Evolutionary conservation across 148 eudicot genomes (phyloP).

Genomic region (Bassia scoparia): DNA sequence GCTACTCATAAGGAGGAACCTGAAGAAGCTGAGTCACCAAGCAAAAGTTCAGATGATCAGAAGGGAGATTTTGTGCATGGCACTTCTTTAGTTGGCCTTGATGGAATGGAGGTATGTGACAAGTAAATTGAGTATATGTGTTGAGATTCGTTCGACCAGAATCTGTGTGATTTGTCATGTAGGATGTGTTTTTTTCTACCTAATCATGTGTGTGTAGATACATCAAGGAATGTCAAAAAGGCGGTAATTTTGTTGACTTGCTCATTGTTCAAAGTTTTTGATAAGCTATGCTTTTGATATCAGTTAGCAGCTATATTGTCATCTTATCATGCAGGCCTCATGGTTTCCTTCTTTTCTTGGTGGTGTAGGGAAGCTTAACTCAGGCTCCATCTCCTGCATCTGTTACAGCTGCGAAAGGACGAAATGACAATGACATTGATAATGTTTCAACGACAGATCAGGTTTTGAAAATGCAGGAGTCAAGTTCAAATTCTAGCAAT

Average conservation of each 20-base stretch:
- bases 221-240: not conserved
- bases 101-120: slow-evolving; percentile 32
- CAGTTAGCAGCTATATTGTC: not conserved
- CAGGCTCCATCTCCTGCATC: slow-evolving; percentile 16
- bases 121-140: not conserved
- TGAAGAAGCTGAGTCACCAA: slow-evolving; percentile 24
- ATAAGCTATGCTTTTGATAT: not conserved
- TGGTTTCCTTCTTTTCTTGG: slow-evolving; percentile 16
- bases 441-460: slow-evolving; percentile 20
- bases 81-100: slow-evolving; percentile 11
- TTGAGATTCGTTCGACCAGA: not conserved
- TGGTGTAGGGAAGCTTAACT: slow-evolving; percentile 20
- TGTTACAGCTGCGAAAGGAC: slow-evolving; percentile 15
- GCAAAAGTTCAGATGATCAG: slow-evolving; percentile 18
- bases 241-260: not conserved
- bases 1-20: slow-evolving; percentile 36
- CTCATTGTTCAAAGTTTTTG: not conserved
- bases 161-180: not conserved
- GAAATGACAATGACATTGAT: slow-evolving; percentile 20
- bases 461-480: slow-evolving; percentile 19
- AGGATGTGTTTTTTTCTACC: not conserved
- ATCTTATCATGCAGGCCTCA: slow-evolving; percentile 8
- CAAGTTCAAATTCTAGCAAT: slow-evolving; percentile 10
- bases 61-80: not conserved
- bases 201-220: not conserved